Evolutionary conservation across 2,329 filamentous ascomycete genomes (phyloP).

Genomic region (Fusarium lyarnte): DNA sequence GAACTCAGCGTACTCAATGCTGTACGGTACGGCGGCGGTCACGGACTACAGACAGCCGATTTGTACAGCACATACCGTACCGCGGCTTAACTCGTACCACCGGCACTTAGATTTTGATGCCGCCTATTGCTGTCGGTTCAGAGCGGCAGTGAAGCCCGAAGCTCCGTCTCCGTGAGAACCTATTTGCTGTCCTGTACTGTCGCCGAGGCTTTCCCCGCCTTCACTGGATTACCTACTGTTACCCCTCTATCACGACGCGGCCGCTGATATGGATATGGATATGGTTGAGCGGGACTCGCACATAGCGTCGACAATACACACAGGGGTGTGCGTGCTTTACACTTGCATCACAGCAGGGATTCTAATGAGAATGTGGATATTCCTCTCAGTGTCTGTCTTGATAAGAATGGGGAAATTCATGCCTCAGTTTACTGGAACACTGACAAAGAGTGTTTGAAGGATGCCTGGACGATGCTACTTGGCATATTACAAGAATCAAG

Average conservation of each 20-base stretch:
- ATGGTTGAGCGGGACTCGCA: slow-evolving; percentile 24
- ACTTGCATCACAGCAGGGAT: slow-evolving; percentile 11
- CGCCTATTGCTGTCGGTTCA: slow-evolving; percentile 9
- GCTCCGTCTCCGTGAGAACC: slow-evolving; percentile 29
- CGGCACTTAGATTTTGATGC: slow-evolving; percentile 26
- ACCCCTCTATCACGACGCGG: slow-evolving; percentile 25
- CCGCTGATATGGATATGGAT: neutral
- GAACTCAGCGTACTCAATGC: neutral
- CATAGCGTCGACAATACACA: slow-evolving; percentile 14
- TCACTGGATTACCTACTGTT: slow-evolving; percentile 13
- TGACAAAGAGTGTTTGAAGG: slow-evolving; percentile 2
- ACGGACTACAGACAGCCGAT: slow-evolving; percentile 6
- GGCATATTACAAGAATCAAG: neutral
- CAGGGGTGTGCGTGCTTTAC: slow-evolving; percentile 25
- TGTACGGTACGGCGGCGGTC: neutral
- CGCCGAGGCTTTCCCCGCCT: slow-evolving; percentile 33
- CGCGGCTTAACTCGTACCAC: slow-evolving; percentile 9
- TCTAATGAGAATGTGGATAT: slow-evolving; percentile 13
- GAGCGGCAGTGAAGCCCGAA: slow-evolving; percentile 23
- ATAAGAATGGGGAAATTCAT: slow-evolving; percentile 29
- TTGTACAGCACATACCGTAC: slow-evolving; percentile 23
- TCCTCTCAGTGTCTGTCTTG: slow-evolving; percentile 9
- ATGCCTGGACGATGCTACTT: neutral
- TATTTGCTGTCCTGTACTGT: slow-evolving; percentile 18
- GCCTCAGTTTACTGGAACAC: slow-evolving; percentile 7